Conservation (phyloP, 768 basidiomycete species). For the Trametes maxima region DNA sequence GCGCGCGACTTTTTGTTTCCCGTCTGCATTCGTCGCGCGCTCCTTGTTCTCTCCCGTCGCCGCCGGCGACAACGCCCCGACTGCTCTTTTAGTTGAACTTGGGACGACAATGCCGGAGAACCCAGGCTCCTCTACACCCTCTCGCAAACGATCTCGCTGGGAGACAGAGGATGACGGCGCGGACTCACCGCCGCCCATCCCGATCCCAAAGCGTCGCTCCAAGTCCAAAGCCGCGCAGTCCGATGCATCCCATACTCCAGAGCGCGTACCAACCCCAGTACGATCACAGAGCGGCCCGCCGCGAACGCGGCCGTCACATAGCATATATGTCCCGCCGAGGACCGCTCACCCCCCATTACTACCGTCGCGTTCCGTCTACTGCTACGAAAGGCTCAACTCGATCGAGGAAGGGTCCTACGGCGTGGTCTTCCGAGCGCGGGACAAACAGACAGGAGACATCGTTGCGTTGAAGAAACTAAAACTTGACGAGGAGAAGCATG, state of each 20-base stretch:
- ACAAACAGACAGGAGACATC: slow-evolving; percentile 93
- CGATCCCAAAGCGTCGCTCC: slow-evolving; percentile 55
- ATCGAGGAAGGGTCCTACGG: slow-evolving; percentile 99
- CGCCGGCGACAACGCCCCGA: not conserved
- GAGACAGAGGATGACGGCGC: slow-evolving; percentile 49
- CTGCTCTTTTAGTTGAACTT: not conserved
- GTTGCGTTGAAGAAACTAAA: slow-evolving; percentile 98
- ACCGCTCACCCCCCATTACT: slow-evolving; percentile 76
- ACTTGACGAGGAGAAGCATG: slow-evolving; percentile 97
- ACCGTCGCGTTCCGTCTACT: slow-evolving; percentile 91
- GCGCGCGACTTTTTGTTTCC: slow-evolving; percentile 23
- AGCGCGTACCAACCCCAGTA: slow-evolving; percentile 21
- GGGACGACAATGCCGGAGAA: slow-evolving; percentile 20
- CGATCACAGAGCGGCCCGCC: slow-evolving; percentile 26
- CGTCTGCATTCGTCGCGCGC: not conserved
- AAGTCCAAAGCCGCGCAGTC: slow-evolving; percentile 46
- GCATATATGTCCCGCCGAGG: slow-evolving; percentile 74
- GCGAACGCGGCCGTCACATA: slow-evolving; percentile 43
- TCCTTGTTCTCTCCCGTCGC: not conserved
- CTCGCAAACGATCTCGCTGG: slow-evolving; percentile 81
- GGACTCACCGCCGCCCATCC: slow-evolving; percentile 39
- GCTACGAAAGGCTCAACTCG: slow-evolving; percentile 92
- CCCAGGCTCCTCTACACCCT: slow-evolving; percentile 52
- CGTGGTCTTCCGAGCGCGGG: slow-evolving; percentile 93
- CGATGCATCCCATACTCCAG: slow-evolving; percentile 24